Evolutionary conservation across 495 filamentous ascomycete genomes (phyloP).

Genomic region (Neurospora sp.): DNA sequence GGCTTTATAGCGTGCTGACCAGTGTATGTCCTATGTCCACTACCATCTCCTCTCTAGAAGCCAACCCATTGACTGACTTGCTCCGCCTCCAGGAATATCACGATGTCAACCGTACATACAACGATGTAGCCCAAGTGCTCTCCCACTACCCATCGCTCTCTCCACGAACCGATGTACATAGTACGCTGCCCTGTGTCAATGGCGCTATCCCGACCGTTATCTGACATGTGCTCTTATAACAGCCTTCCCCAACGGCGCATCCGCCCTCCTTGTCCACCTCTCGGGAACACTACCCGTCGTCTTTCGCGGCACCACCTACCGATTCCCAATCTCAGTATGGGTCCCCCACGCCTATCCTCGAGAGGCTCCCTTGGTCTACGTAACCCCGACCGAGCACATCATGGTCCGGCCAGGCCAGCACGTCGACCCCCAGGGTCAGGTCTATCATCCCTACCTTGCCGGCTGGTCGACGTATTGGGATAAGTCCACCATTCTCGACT

Average conservation of each 20-base stretch:
- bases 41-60: background rate
- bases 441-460: conserved; percentile 92
- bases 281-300: conserved; percentile 76
- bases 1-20: conserved; percentile 84
- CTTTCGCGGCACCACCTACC: conserved; percentile 83
- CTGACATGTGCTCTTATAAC: conserved; percentile 1
- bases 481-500: conserved; percentile 72
- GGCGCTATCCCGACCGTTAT: background rate
- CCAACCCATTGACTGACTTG: conserved; percentile 3
- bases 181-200: conserved; percentile 38
- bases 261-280: conserved; percentile 79
- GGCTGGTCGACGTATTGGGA: conserved; percentile 86
- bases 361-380: conserved; percentile 76
- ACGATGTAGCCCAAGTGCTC: conserved; percentile 76
- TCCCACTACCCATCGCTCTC: conserved; percentile 74
- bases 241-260: conserved; percentile 86
- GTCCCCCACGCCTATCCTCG: conserved; percentile 87
- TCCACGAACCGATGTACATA: conserved; percentile 93
- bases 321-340: conserved; percentile 90
- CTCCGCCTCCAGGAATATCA: conserved; percentile 64
- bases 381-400: conserved; percentile 84
- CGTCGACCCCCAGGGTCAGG: conserved; percentile 84
- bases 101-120: conserved; percentile 84
- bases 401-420: conserved; percentile 83
- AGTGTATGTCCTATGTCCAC: conserved; percentile 49